Conservation (phyloP, 176 grass and related monocot species). For the Carex pumila region DNA sequence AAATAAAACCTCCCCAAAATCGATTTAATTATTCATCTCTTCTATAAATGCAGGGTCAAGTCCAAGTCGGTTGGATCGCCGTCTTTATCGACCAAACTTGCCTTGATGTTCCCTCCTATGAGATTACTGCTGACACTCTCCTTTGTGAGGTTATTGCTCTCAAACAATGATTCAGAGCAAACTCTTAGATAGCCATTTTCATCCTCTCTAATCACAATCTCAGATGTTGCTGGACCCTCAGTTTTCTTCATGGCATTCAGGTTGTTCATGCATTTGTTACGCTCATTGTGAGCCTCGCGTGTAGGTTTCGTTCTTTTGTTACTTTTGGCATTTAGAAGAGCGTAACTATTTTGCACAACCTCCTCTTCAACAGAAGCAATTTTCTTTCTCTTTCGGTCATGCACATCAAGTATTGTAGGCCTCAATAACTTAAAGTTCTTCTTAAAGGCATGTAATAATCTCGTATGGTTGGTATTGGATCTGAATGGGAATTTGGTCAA, state of each 20-base stretch:
- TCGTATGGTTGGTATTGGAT: neutral
- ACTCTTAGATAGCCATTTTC: neutral
- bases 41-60: conserved; percentile 8
- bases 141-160: neutral
- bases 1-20: neutral
- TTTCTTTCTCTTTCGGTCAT: neutral
- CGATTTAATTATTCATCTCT: neutral
- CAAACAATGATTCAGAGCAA: neutral
- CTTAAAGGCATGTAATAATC: conserved; percentile 4
- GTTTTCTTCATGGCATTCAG: neutral
- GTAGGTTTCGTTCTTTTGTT: neutral
- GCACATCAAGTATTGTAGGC: neutral
- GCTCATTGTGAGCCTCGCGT: no score
- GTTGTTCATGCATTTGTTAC: neutral
- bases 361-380: neutral
- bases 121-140: neutral
- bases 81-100: neutral
- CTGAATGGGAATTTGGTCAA: neutral
- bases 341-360: neutral
- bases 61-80: neutral
- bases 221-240: neutral
- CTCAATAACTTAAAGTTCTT: conserved; percentile 1
- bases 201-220: neutral
- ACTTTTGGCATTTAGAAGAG: neutral
- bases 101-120: neutral